phyloP scores from a whole-genome alignment of 495 filamentous ascomycete genomes.

The Xanthoparmelia taractica region DNA sequence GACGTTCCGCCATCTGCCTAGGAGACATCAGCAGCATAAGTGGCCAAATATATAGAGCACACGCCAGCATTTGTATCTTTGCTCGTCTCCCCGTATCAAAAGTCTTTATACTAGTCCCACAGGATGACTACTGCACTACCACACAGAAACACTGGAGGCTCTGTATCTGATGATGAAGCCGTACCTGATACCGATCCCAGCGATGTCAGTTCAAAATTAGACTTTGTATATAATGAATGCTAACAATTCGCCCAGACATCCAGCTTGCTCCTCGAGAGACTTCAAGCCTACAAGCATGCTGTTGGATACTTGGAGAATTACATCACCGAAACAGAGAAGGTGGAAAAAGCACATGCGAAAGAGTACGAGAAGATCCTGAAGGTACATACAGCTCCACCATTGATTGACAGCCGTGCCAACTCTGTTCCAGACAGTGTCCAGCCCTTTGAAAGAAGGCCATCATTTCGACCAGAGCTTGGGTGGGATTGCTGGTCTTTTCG shows the following conservation, averaged over 20 bases:
- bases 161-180: slow-evolving; percentile 48
- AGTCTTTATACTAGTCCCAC: not conserved
- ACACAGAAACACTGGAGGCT: slow-evolving; percentile 12
- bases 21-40: not conserved
- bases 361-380: slow-evolving; percentile 94
- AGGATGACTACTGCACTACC: slow-evolving; percentile 8
- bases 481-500: slow-evolving; percentile 80
- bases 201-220: slow-evolving; percentile 49
- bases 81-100: not conserved
- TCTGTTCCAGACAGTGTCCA: slow-evolving; percentile 59
- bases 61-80: not conserved
- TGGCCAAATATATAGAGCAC: not conserved
- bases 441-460: slow-evolving; percentile 76
- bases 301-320: slow-evolving; percentile 87
- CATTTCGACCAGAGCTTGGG: slow-evolving; percentile 85
- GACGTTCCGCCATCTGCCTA: not conserved
- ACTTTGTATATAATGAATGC: not conserved
- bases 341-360: slow-evolving; percentile 76
- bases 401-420: slow-evolving; percentile 1
- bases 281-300: slow-evolving; percentile 93
- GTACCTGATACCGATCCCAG: slow-evolving; percentile 73
- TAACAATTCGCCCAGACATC: slow-evolving; percentile 46
- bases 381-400: slow-evolving; percentile 36
- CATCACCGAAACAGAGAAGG: slow-evolving; percentile 70
- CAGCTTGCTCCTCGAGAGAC: slow-evolving; percentile 70